These are phyloP conservation scores for Aspergillus homomorphus DNA, from an alignment of 495 filamentous ascomycete genomes.

Conservation along the genomic window DNA sequence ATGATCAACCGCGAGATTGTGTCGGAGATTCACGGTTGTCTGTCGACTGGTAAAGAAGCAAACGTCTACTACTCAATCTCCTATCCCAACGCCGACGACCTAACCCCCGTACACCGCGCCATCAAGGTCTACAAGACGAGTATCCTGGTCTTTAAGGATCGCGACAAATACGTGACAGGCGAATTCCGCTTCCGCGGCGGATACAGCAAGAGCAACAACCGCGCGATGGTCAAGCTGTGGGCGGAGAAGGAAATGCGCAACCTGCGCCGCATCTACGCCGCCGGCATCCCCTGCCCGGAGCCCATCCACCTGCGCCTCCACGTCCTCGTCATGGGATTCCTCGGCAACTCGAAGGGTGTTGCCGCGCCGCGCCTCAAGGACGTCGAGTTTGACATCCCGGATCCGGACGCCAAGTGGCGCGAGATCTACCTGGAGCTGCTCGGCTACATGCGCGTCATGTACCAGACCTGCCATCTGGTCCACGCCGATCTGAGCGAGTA, in stretches of 20 bases:
- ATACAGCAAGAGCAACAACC: constrained; percentile 86
- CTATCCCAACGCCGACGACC: constrained; percentile 40
- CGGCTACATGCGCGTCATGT: constrained; percentile 86
- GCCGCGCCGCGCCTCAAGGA: constrained; percentile 82
- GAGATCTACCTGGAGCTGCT: constrained; percentile 77
- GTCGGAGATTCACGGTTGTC: constrained; percentile 81
- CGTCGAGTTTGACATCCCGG: constrained; percentile 56
- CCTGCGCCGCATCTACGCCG: constrained; percentile 72
- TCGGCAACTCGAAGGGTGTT: constrained; percentile 83
- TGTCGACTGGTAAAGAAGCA: constrained; percentile 95
- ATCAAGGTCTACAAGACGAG: constrained; percentile 99
- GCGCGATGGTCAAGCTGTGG: constrained; percentile 96
- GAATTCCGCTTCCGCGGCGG: constrained; percentile 81
- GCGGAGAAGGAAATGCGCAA: constrained; percentile 98
- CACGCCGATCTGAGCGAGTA: constrained; percentile 97
- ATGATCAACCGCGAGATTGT: constrained; percentile 86
- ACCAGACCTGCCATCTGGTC: constrained; percentile 83
- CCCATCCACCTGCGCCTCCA: constrained; percentile 83
- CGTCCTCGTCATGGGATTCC: constrained; percentile 88
- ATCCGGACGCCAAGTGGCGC: constrained; percentile 63
- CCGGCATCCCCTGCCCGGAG: constrained; percentile 87
- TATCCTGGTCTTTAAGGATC: constrained; percentile 95
- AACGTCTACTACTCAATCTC: constrained; percentile 88
- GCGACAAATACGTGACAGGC: constrained; percentile 89
- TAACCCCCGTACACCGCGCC: constrained; percentile 61